A percentile compares a stretch with the other conserved stretches of the same genome.
Conservation (phyloP, 257 asterid species). For the Scutellaria baicalensis region DNA sequence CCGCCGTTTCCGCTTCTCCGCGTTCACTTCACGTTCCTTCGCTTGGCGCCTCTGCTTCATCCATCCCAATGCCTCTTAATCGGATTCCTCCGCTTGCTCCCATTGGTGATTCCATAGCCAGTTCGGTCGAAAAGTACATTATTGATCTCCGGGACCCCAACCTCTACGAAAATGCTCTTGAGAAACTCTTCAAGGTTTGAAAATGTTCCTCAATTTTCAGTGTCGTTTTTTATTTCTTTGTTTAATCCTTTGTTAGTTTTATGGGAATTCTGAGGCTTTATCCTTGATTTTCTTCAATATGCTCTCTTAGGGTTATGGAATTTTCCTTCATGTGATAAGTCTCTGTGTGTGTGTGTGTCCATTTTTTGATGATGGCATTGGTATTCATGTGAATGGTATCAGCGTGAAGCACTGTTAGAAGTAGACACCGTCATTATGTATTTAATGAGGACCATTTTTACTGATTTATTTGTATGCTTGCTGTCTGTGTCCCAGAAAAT, state of each 20-base stretch:
- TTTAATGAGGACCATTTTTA: not conserved
- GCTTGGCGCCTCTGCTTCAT: not conserved
- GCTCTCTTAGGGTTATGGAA: not conserved
- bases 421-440: not conserved
- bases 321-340: no score
- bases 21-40: not conserved
- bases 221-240: not conserved
- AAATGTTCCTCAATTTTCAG: not conserved
- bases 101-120: not conserved
- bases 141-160: slow-evolving; percentile 17
- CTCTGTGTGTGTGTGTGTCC: no score
- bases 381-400: not conserved
- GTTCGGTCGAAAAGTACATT: slow-evolving; percentile 10
- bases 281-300: not conserved
- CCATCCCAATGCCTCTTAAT: not conserved
- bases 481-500: not conserved
- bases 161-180: slow-evolving; percentile 23
- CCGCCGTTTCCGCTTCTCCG: not conserved
- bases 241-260: not conserved
- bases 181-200: slow-evolving; percentile 18
- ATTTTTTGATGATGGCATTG: not conserved
- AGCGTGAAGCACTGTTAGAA: not conserved
- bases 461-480: not conserved
- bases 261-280: not conserved
- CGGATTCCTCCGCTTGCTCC: not conserved